These are phyloP conservation scores for Termitomyces sp. DNA, from an alignment of 768 basidiomycete species.

Conservation along the genomic window DNA sequence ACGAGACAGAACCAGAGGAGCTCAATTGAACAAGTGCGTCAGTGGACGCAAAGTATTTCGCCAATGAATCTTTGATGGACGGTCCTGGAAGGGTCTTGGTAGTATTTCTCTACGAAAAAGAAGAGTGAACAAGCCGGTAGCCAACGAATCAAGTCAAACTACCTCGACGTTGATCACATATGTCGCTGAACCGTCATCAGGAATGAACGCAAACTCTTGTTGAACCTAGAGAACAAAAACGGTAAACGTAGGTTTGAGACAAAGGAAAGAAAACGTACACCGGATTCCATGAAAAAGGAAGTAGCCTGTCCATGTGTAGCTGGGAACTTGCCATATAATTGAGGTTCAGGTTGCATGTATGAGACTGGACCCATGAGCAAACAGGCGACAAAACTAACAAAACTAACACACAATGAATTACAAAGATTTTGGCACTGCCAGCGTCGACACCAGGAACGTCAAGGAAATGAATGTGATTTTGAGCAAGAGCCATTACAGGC, in stretches of 20 bases:
- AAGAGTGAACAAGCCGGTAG: not conserved
- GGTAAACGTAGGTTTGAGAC: not conserved
- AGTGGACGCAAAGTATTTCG: slow-evolving; percentile 61
- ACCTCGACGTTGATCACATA: slow-evolving; percentile 71
- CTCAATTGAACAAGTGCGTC: slow-evolving; percentile 64
- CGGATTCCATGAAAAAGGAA: slow-evolving; percentile 57
- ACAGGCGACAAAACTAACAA: not conserved
- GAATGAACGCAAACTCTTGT: slow-evolving; percentile 72
- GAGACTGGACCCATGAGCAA: slow-evolving; percentile 41
- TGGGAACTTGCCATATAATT: slow-evolving; percentile 66
- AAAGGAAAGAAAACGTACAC: slow-evolving; percentile 37
- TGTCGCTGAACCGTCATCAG: slow-evolving; percentile 63
- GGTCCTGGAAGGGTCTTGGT: slow-evolving; percentile 61
- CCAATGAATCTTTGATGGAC: slow-evolving; percentile 48
- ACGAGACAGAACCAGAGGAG: slow-evolving; percentile 53
- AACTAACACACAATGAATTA: slow-evolving; percentile 72
- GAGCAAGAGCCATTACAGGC: slow-evolving; percentile 76
- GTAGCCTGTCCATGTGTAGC: slow-evolving; percentile 62
- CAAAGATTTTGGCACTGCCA: slow-evolving; percentile 74
- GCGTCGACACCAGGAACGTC: slow-evolving; percentile 62
- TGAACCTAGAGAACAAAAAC: slow-evolving; percentile 41
- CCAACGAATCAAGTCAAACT: slow-evolving; percentile 3
- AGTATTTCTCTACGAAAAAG: slow-evolving; percentile 45
- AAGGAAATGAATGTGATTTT: slow-evolving; percentile 85
- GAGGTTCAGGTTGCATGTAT: slow-evolving; percentile 71